These are phyloP conservation scores for Rickenella mellea DNA, from an alignment of 768 basidiomycete genomes.

Conservation along the genomic window DNA sequence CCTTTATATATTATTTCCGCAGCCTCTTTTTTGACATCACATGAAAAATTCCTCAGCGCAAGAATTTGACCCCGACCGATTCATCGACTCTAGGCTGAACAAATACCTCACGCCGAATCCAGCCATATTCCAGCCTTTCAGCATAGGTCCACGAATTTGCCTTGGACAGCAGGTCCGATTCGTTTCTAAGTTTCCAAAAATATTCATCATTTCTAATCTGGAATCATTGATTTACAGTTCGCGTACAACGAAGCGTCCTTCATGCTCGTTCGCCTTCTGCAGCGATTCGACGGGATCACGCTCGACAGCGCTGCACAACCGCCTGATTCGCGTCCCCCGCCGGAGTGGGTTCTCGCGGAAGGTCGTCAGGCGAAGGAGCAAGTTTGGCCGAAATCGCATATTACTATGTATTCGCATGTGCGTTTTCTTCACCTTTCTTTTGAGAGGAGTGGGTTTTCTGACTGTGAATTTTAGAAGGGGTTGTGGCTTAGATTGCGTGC, in stretches of 20 bases:
- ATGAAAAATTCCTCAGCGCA: constrained; percentile 3
- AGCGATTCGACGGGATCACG: constrained; percentile 33
- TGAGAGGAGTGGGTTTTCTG: no score
- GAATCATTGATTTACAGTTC: constrained; percentile 25
- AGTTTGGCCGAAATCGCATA: constrained; percentile 33
- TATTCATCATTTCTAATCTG: neutral
- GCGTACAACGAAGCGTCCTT: constrained; percentile 49
- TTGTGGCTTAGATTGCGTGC: no score
- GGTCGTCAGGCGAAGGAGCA: constrained; percentile 33
- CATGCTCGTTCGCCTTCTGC: constrained; percentile 42
- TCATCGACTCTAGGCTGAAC: constrained; percentile 10
- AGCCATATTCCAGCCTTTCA: constrained; percentile 12
- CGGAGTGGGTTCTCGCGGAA: constrained; percentile 21
- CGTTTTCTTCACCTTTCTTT: constrained; percentile 8
- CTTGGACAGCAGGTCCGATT: constrained; percentile 4
- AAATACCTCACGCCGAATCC: constrained; percentile 8
- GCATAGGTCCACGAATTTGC: constrained; percentile 7
- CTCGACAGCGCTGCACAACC: constrained; percentile 29
- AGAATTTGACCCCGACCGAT: constrained; percentile 13
- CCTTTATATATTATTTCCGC: neutral
- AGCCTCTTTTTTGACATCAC: neutral
- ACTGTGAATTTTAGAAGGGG: no score
- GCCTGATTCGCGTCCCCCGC: constrained; percentile 18
- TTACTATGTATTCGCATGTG: constrained; percentile 46
- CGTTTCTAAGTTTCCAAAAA: constrained; percentile 3